Evolutionary conservation across 805 yeast genomes (phyloP).

Genomic region (Sugiyamaella boreocaroliniensis): DNA sequence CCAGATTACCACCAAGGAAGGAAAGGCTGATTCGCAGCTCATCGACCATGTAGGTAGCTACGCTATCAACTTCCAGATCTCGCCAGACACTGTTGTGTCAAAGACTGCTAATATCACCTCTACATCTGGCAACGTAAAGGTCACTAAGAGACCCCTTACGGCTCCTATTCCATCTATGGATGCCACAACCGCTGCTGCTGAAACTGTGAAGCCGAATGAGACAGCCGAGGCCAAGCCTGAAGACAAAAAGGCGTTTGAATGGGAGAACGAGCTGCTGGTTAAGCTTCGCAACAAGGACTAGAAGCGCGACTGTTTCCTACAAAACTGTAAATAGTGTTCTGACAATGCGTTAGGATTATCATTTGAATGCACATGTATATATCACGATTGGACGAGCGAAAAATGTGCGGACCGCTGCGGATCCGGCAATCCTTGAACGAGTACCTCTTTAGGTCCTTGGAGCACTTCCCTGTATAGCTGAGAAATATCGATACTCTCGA

Average conservation of each 20-base stretch:
- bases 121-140: neutral
- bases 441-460: neutral
- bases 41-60: conserved; percentile 11
- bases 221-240: neutral
- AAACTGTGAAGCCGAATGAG: neutral
- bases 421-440: neutral
- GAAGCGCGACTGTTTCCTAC: neutral
- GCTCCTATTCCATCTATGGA: conserved; percentile 6
- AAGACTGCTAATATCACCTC: neutral
- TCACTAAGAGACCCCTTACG: conserved; percentile 7
- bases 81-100: neutral
- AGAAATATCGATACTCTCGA: neutral
- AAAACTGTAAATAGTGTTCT: neutral
- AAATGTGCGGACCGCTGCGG: neutral
- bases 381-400: neutral
- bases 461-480: neutral
- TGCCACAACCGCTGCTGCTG: neutral
- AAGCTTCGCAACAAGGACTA: conserved; percentile 5
- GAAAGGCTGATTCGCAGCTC: conserved; percentile 1
- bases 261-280: conserved; percentile 17
- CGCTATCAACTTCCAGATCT: conserved; percentile 5
- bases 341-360: neutral
- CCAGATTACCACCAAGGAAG: neutral
- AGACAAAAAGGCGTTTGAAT: conserved; percentile 13
- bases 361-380: conserved; percentile 1